A percentile compares a stretch with the other conserved stretches of the same genome.
Evolutionary conservation across 1,139 yeast genomes (phyloP).

Genomic region (Eremothecium gossypii): DNA sequence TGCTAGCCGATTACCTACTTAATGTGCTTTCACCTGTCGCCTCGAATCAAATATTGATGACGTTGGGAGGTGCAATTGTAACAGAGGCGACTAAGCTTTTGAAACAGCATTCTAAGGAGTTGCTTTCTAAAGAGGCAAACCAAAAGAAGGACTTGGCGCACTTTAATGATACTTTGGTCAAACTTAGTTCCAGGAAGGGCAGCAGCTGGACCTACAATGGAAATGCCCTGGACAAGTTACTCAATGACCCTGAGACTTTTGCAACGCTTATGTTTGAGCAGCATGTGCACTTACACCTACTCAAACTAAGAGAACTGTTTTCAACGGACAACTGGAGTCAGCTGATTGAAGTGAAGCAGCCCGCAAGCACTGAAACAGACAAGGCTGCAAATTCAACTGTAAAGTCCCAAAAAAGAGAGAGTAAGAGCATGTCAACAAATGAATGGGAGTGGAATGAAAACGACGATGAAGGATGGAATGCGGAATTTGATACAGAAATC

Average conservation of each 20-base stretch:
- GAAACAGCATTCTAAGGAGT: conserved; percentile 16
- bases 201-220: conserved; percentile 15
- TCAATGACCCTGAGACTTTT: conserved; percentile 19
- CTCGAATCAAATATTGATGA: conserved; percentile 7
- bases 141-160: conserved; percentile 8
- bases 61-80: conserved; percentile 16
- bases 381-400: not conserved
- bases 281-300: conserved; percentile 15
- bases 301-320: conserved; percentile 14
- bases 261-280: conserved; percentile 21
- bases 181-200: conserved; percentile 9
- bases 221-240: conserved; percentile 13
- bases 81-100: conserved; percentile 21
- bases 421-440: conserved; percentile 5
- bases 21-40: conserved; percentile 7
- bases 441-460: conserved; percentile 24
- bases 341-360: not conserved
- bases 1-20: conserved; percentile 13
- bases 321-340: conserved; percentile 9
- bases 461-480: conserved; percentile 14
- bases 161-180: conserved; percentile 11
- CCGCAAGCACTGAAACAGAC: not conserved
- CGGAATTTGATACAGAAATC: conserved; percentile 20
- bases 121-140: conserved; percentile 12
- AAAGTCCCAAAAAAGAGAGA: not conserved